A percentile compares a stretch with the other conserved stretches of the same genome.
Conservation (phyloP, 164 flowering plant genomes). For the Platanus orientalis region DNA sequence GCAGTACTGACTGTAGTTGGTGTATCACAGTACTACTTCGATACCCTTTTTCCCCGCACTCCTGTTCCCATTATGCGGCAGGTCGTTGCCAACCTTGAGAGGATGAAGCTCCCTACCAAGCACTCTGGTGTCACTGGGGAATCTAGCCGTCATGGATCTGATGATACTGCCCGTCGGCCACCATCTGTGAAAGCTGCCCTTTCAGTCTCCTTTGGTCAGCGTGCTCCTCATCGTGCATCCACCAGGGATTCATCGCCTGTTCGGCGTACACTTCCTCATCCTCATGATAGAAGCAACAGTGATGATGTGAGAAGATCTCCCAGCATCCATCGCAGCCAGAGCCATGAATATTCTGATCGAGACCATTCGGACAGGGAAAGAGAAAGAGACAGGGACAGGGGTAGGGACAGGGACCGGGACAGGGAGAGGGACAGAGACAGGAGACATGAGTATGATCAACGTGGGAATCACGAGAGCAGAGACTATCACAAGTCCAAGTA, state of each 20-base stretch:
- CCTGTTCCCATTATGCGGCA: conserved; percentile 94
- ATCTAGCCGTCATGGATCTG: conserved; percentile 73
- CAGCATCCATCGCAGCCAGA: conserved; percentile 46
- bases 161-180: conserved; percentile 94
- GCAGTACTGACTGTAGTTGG: background rate
- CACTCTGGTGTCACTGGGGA: conserved; percentile 88
- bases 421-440: conserved; percentile 25
- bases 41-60: conserved; percentile 93
- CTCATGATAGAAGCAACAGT: conserved; percentile 38
- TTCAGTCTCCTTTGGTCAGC: conserved; percentile 99
- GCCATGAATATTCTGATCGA: conserved; percentile 56
- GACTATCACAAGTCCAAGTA: conserved; percentile 19
- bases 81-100: conserved; percentile 72
- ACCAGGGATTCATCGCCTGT: conserved; percentile 98
- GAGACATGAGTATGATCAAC: conserved; percentile 21
- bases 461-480: conserved; percentile 11
- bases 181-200: conserved; percentile 99
- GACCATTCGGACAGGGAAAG: conserved; percentile 41
- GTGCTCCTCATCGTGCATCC: conserved; percentile 99
- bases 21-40: conserved; percentile 85
- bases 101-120: conserved; percentile 80
- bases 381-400: conserved; percentile 18
- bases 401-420: conserved; percentile 21
- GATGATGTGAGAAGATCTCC: conserved; percentile 61
- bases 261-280: conserved; percentile 64